A percentile compares a stretch with the other conserved stretches of the same genome.
phyloP scores from a whole-genome alignment of 345 rosid species.

The thale cress (Arabidopsis thaliana) region DNA sequence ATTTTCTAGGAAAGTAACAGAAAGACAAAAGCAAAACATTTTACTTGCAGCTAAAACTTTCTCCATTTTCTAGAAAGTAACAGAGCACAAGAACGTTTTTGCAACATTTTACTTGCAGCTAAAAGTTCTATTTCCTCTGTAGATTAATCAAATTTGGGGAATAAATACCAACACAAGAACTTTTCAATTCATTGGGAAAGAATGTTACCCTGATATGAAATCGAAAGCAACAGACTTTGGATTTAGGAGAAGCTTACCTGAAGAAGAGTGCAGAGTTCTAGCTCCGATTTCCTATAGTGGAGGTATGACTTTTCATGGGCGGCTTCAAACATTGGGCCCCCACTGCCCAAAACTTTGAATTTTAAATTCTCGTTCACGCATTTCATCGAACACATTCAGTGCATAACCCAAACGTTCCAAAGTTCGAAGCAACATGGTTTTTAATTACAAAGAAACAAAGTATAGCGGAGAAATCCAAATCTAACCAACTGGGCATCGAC shows the following conservation, averaged over 20 bases:
- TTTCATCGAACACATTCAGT: conserved; percentile 29
- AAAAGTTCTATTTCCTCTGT: not conserved
- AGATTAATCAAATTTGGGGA: not conserved
- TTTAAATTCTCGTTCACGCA: conserved; percentile 25
- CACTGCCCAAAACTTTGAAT: conserved; percentile 31
- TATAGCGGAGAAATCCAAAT: not conserved
- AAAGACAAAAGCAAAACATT: conserved; percentile 24
- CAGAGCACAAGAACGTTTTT: not conserved
- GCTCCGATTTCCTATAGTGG: not conserved
- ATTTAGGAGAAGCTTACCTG: conserved; percentile 7
- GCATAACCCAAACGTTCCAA: conserved; percentile 5
- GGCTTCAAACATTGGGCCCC: conserved; percentile 28
- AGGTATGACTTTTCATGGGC: conserved; percentile 26
- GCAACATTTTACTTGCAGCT: conserved; percentile 8
- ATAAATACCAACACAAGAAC: not conserved
- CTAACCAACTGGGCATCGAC: conserved; percentile 10
- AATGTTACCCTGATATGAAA: not conserved
- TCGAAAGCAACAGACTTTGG: not conserved
- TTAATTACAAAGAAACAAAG: not conserved
- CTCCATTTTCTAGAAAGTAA: no score
- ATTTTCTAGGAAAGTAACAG: conserved; percentile 11
- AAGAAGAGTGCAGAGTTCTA: not conserved
- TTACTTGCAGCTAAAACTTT: conserved; percentile 7
- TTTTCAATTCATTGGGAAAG: conserved; percentile 7
- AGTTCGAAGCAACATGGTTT: no score